Conservation (phyloP, 768 basidiomycete genomes). For the Pholiota conissans region DNA sequence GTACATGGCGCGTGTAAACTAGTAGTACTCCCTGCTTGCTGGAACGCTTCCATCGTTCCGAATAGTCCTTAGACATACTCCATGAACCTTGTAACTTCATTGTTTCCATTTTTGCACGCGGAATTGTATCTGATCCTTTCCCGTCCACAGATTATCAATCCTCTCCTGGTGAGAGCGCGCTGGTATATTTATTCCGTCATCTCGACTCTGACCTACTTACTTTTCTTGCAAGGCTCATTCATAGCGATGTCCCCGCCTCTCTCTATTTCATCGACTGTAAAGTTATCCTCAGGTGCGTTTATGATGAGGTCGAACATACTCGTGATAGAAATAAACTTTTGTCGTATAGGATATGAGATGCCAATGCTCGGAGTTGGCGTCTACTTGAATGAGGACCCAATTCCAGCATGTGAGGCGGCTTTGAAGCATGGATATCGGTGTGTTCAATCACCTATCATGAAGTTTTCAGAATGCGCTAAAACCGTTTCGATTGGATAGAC, state of each 20-base stretch:
- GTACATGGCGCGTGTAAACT: background rate
- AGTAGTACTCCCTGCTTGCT: too few relatives aligned
- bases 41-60: background rate
- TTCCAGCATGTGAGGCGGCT: conserved; percentile 10
- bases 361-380: conserved; percentile 15
- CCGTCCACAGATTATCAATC: background rate
- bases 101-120: background rate
- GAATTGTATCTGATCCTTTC: background rate
- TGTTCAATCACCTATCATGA: background rate
- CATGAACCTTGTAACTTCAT: background rate
- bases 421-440: conserved; percentile 15
- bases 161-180: background rate
- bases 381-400: conserved; percentile 5
- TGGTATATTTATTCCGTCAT: background rate
- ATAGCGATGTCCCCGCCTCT: conserved; percentile 3
- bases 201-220: background rate
- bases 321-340: too few relatives aligned
- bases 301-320: too few relatives aligned
- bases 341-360: conserved; percentile 12
- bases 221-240: background rate
- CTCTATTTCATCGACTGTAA: conserved; percentile 2
- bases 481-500: background rate
- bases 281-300: conserved; percentile 12
- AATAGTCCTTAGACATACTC: background rate
- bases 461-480: background rate